Conservation (phyloP, 2,329 filamentous ascomycete species). For the Cladophialophora psammophila region DNA sequence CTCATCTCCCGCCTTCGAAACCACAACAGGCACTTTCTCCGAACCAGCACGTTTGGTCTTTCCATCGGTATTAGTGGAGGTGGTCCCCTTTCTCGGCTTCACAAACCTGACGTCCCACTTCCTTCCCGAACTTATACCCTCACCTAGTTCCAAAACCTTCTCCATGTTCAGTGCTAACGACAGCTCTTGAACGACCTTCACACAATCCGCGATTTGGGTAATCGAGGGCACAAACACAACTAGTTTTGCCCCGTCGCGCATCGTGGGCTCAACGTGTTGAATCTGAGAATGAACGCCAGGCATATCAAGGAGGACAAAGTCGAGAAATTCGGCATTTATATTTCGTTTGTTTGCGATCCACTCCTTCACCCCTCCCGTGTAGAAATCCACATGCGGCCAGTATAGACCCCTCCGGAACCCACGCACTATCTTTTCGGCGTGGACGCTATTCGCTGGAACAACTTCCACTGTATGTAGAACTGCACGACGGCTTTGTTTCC, state of each 20-base stretch:
- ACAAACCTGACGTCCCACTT: conserved; percentile 56
- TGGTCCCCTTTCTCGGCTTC: conserved; percentile 34
- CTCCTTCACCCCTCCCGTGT: conserved; percentile 69
- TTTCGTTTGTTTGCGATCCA: conserved; percentile 59
- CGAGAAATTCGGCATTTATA: conserved; percentile 62
- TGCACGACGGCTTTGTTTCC: conserved; percentile 65
- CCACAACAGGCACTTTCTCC: not conserved
- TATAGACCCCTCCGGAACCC: conserved; percentile 76
- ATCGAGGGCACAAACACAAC: conserved; percentile 79
- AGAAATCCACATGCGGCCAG: conserved; percentile 73
- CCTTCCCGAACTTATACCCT: conserved; percentile 55
- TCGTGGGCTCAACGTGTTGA: conserved; percentile 56
- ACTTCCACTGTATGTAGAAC: conserved; percentile 79
- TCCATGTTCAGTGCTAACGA: conserved; percentile 61
- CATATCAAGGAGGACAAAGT: conserved; percentile 76
- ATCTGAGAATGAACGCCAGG: conserved; percentile 66
- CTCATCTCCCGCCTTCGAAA: not conserved
- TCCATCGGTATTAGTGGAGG: not conserved
- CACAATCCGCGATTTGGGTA: conserved; percentile 75
- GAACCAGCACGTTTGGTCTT: not conserved
- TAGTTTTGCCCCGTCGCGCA: conserved; percentile 70
- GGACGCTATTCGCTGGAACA: conserved; percentile 66
- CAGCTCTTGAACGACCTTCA: conserved; percentile 61
- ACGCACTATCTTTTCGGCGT: conserved; percentile 69
- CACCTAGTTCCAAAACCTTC: conserved; percentile 55